phyloP scores from a whole-genome alignment of 352 stramenopile species.

The Globisporangium emineosum region DNA sequence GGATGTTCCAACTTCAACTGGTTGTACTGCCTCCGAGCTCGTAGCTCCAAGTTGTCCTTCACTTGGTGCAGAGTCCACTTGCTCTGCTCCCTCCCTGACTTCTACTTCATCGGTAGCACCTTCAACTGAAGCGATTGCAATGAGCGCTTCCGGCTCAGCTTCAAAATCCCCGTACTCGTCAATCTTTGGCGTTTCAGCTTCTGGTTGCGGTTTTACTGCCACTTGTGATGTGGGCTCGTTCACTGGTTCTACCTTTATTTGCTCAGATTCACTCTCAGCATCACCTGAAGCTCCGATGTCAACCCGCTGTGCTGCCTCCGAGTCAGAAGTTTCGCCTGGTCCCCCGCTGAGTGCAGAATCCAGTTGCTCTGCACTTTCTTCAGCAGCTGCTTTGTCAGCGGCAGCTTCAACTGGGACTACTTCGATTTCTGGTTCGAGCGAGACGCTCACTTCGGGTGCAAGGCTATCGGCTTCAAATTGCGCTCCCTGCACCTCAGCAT shows the following conservation, averaged over 20 bases:
- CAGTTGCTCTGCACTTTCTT: not conserved
- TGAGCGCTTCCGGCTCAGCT: not conserved
- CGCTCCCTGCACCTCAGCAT: not conserved
- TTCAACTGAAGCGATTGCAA: not conserved
- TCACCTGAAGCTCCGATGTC: not conserved
- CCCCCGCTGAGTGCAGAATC: not conserved
- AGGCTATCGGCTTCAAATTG: not conserved
- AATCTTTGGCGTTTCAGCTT: not conserved
- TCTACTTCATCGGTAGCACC: not conserved
- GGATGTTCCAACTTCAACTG: not conserved
- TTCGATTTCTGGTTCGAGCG: not conserved
- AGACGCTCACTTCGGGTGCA: not conserved
- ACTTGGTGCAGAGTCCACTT: not conserved
- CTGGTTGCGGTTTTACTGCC: not conserved
- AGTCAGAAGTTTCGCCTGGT: not conserved
- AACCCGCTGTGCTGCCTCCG: not conserved
- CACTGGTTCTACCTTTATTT: not conserved
- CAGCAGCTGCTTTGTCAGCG: not conserved
- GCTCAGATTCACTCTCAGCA: not conserved
- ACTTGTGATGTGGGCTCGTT: not conserved
- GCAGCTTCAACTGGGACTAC: not conserved
- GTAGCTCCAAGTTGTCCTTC: not conserved
- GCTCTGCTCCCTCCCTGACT: not conserved
- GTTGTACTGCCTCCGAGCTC: not conserved
- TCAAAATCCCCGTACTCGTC: constrained; percentile 15